These are phyloP conservation scores for Cercophora samala DNA, from an alignment of 495 filamentous ascomycete genomes.

Conservation along the genomic window DNA sequence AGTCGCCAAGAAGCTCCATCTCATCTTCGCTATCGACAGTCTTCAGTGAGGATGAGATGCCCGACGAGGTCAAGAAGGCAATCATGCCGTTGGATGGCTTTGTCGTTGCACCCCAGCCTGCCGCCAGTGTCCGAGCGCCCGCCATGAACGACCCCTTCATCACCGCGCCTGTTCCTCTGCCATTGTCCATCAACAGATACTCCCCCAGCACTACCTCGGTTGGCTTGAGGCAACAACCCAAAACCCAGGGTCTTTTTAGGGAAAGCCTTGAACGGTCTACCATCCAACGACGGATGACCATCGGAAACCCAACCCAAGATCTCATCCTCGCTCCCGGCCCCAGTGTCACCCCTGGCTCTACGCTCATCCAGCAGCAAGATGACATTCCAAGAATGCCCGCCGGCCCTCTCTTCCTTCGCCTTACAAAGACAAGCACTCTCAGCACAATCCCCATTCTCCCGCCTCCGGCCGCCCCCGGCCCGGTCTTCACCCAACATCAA, in stretches of 20 bases:
- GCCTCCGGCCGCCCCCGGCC: conserved; percentile 12
- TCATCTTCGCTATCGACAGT: conserved; percentile 45
- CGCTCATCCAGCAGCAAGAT: neutral
- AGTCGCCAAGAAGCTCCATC: conserved; percentile 35
- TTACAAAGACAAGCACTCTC: conserved; percentile 22
- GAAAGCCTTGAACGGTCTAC: neutral
- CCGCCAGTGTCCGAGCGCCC: conserved; percentile 14
- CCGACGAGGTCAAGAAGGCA: conserved; percentile 21
- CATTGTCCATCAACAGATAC: neutral
- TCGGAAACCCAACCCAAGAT: neutral
- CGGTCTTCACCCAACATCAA: neutral
- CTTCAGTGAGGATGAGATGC: conserved; percentile 44
- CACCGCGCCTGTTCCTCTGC: conserved; percentile 1
- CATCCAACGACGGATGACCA: neutral
- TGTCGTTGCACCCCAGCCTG: conserved; percentile 15
- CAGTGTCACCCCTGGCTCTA: conserved; percentile 3
- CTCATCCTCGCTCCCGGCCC: conserved; percentile 9
- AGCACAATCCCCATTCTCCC: conserved; percentile 21
- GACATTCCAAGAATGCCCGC: neutral
- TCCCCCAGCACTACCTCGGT: neutral
- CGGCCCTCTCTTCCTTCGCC: conserved; percentile 16
- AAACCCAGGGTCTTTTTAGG: neutral
- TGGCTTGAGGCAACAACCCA: neutral
- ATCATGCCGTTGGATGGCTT: conserved; percentile 17
- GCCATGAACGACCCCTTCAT: conserved; percentile 19